These are phyloP conservation scores for Colletotrichum lentis DNA, from an alignment of 2,329 filamentous ascomycete species.

Conservation along the genomic window DNA sequence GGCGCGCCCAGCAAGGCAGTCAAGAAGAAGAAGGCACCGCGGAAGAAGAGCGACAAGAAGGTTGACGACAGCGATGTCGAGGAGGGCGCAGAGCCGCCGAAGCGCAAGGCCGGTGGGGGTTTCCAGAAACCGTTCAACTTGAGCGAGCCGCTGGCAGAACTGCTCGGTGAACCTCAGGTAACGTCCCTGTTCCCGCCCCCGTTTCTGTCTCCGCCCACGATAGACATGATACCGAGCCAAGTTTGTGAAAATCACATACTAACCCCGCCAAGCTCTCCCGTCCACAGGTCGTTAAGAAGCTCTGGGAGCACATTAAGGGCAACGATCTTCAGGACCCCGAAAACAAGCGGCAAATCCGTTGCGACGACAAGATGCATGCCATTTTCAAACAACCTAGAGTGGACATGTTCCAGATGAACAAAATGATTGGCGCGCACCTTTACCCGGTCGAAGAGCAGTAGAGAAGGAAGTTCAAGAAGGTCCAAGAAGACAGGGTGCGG, in stretches of 20 bases:
- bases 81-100: constrained; percentile 65
- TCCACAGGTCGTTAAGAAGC: constrained; percentile 93
- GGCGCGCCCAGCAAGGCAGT: constrained; percentile 64
- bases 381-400: constrained; percentile 92
- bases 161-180: constrained; percentile 75
- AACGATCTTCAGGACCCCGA: constrained; percentile 87
- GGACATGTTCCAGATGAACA: constrained; percentile 99
- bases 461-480: neutral
- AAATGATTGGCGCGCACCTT: constrained; percentile 87
- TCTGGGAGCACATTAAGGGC: constrained; percentile 94
- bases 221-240: no score
- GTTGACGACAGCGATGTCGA: constrained; percentile 84
- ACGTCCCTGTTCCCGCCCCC: neutral
- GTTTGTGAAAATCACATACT: constrained; percentile 30
- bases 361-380: constrained; percentile 88
- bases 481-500: neutral
- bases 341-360: constrained; percentile 91
- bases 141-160: constrained; percentile 72
- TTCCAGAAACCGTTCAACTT: constrained; percentile 90
- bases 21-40: constrained; percentile 72
- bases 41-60: constrained; percentile 80
- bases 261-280: constrained; percentile 74
- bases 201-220: neutral
- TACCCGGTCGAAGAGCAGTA: constrained; percentile 75
- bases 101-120: constrained; percentile 86